Conservation (phyloP, 139 green algal species). For the Chlamydomonas schloesseri region DNA sequence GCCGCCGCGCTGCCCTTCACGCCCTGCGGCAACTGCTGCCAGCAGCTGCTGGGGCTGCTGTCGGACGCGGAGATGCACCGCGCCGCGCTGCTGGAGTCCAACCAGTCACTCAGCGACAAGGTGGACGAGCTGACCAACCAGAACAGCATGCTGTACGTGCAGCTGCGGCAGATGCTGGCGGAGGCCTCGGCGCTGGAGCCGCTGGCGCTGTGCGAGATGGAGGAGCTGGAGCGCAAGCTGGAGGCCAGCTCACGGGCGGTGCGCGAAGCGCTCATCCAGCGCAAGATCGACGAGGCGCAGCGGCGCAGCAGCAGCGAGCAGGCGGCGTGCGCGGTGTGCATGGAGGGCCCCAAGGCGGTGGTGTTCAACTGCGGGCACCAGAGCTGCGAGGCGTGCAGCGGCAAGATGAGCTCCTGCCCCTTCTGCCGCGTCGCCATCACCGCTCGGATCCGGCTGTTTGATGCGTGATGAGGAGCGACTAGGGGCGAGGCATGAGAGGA, state of each 20-base stretch:
- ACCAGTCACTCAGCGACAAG: constrained; percentile 11
- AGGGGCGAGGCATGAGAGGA: too few relatives aligned
- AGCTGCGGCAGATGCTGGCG: constrained; percentile 37
- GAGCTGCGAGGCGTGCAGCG: constrained; percentile 54
- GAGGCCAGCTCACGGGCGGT: constrained; percentile 41
- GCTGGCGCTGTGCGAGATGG: constrained; percentile 2
- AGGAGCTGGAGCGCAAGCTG: constrained; percentile 56
- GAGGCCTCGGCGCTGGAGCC: constrained; percentile 40
- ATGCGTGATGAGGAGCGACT: too few relatives aligned
- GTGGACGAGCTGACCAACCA: constrained; percentile 44
- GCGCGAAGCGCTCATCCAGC: constrained; percentile 54
- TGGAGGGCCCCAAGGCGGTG: constrained; percentile 52
- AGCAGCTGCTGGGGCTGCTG: constrained; percentile 45
- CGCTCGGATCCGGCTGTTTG: constrained; percentile 52
- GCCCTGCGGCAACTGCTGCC: constrained; percentile 13
- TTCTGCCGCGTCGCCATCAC: constrained; percentile 59
- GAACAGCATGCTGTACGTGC: constrained; percentile 36
- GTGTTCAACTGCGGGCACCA: constrained; percentile 71
- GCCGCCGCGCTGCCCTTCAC: not conserved
- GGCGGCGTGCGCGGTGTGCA: constrained; percentile 57
- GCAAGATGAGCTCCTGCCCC: constrained; percentile 49
- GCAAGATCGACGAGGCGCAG: constrained; percentile 54
- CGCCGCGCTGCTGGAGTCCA: not conserved
- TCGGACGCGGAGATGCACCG: constrained; percentile 15
- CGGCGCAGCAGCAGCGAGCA: constrained; percentile 33